These are phyloP conservation scores for Hygrophoropsis aurantiaca DNA, from an alignment of 768 basidiomycete species.

Conservation along the genomic window DNA sequence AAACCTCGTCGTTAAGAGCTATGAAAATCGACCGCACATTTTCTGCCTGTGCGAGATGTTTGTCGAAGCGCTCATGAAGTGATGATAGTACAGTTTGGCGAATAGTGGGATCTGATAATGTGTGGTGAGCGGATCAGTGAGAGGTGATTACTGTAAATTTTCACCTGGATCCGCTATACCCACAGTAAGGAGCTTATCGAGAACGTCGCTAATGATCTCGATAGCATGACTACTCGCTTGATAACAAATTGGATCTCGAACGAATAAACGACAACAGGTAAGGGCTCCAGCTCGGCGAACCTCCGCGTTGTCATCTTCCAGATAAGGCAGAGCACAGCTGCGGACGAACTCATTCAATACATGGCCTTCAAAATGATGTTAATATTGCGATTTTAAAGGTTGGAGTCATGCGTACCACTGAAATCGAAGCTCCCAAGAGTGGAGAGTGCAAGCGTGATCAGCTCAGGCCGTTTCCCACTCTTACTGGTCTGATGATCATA, in stretches of 20 bases:
- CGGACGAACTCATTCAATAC: conserved; percentile 95
- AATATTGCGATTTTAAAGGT: background rate
- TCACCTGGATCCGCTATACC: conserved; percentile 98
- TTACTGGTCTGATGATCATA: conserved; percentile 35
- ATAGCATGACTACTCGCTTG: conserved; percentile 96
- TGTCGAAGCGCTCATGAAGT: conserved; percentile 92
- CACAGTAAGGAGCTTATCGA: conserved; percentile 92
- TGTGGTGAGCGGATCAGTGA: background rate
- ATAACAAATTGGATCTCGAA: conserved; percentile 93
- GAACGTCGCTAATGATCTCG: conserved; percentile 96
- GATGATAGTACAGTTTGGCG: conserved; percentile 83
- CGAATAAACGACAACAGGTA: conserved; percentile 89
- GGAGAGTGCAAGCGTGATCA: conserved; percentile 78
- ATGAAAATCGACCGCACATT: conserved; percentile 98
- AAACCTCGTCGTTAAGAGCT: conserved; percentile 95
- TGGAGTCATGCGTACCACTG: conserved; percentile 56
- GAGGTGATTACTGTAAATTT: conserved; percentile 6
- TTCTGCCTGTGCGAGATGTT: conserved; percentile 95
- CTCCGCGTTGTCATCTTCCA: conserved; percentile 89
- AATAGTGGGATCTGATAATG: conserved; percentile 61
- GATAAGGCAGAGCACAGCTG: conserved; percentile 84
- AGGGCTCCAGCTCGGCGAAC: conserved; percentile 87
- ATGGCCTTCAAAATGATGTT: conserved; percentile 58
- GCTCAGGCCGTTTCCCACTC: conserved; percentile 63
- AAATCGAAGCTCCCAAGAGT: conserved; percentile 95